Base-by-base conservation (phyloP, 1,284 basidiomycete species). In the Anthracocystis walkeri region DNA sequence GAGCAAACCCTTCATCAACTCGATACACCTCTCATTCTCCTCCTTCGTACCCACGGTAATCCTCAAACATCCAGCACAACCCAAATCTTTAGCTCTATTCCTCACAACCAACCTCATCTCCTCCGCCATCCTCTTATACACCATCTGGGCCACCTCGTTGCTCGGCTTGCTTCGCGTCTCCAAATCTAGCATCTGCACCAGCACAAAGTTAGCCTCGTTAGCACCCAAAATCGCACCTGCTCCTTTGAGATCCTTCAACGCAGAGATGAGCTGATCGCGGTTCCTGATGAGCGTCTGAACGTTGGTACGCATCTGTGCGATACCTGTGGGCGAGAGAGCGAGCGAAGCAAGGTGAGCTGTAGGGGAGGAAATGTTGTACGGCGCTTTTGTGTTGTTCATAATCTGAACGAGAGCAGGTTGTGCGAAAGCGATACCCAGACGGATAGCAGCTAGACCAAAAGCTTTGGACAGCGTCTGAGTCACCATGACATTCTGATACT, bases 381-480 rank as follows among this genome's bases (percentile, higher is more conserved):
- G 96, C 0, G 96, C 97, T 86, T 99, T 99, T 57, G 96, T 93
- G 86, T 98, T 99, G 80, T 91, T 91, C 69, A 99, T 90, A 77
- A 98, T 90, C 84, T 96, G 95, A 52, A 97, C 91, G 20, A 98
- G 87, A 0, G 93, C 90, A 0, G 94, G 94, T 75, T 95, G 92
- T 3, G 94, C 93, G 68, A 97, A 88, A 0, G 94, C 94, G 64
- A 96, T 90, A 2, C 97, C 96, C 27, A 99, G 87, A 50, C 95
- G 89, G 80, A 99, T 97, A 7, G 92, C 95, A 5, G 97, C 97
- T 2, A 99, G 88, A 4, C 96, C 97, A 76, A 97, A 98, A 76
- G 94, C 92, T 85, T 99, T 99, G 86, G 93, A 96, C 33, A 98
- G 87, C 0, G 96, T 99, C 84, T 99, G 97, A 87, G 94, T 90